Evolutionary conservation across 2,329 filamentous ascomycete species (phyloP), one percentile per base, ranked within the genome.

Genomic region (Curvularia sp.): DNA sequence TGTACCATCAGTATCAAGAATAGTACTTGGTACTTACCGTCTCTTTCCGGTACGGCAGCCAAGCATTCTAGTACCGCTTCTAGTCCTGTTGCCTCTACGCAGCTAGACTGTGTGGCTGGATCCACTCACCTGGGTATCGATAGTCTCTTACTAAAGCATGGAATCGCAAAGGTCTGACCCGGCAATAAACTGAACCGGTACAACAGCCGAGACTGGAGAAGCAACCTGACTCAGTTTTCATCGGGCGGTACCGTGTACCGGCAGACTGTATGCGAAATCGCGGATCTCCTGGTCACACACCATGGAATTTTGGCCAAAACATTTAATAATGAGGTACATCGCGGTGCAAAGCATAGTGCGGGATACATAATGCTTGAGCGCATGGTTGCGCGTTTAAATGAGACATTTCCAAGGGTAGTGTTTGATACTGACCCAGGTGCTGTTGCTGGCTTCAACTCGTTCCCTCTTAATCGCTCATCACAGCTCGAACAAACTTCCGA

Each of bases 1-100:
- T 53, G 39, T 63, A 49, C 47, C 23, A 47, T 12, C 39, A 41
- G 28, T 49, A 55, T 39, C 49, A 39, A 41, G 49, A 50, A 43
- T 18, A 30, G 34, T 42, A 25, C 43, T 36, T 56, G n/a, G 51
- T 18, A 50, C 45, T 32, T 30, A 18, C 46, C 55, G 19, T 41
- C 28, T 34, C 41, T 42, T 47, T 30, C 36, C 34, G 49, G 49
- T 43, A 42, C 21, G 48, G 51, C 32, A 30, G 34, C 34, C 53
- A 49, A 42, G 42, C 38, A 41, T 51, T 45, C 10, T 52, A 46
- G 57, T 48, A 46, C 25, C 25, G 32, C 13, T 27, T 63, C 36
- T 41, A 41, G 47, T 13, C 10, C 48, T 6, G 18, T 18, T 52
- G 32, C 30, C 15, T 52, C 41, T 48, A 52, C 25, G 10, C 25